phyloP scores from a whole-genome alignment of 2,329 filamentous ascomycete species.

The Aspergillus latus region DNA sequence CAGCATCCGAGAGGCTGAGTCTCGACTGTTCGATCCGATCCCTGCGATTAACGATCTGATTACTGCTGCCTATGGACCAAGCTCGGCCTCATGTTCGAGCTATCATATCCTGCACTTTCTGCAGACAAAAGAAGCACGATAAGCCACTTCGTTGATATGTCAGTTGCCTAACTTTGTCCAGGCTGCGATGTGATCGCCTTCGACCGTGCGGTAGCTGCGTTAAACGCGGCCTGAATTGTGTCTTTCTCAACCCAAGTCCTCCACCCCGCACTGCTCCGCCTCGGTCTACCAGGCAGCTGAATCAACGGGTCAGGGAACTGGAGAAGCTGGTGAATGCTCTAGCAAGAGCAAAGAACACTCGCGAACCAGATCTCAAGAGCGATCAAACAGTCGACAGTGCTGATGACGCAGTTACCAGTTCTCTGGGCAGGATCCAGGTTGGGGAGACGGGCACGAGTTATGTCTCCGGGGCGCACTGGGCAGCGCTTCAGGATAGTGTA shows the following conservation, averaged over 20 bases:
- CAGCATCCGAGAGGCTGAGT: neutral
- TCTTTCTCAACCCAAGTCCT: neutral
- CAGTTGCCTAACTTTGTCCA: neutral
- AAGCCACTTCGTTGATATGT: neutral
- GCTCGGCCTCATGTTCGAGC: neutral
- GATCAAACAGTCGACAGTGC: neutral
- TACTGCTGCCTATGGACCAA: neutral
- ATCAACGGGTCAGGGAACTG: slow-evolving; percentile 6
- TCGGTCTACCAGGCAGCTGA: neutral
- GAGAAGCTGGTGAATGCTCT: slow-evolving; percentile 5
- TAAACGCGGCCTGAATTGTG: slow-evolving; percentile 1
- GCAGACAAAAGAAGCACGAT: slow-evolving; percentile 7
- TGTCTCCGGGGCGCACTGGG: slow-evolving; percentile 7
- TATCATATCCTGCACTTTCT: slow-evolving; percentile 8
- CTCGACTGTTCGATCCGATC: neutral
- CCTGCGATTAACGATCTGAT: no score
- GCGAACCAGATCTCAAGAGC: neutral
- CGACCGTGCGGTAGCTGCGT: slow-evolving; percentile 6
- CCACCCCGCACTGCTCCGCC: neutral
- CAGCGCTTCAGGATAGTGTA: slow-evolving; percentile 8
- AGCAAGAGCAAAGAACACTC: neutral
- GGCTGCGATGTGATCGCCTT: slow-evolving; percentile 6
- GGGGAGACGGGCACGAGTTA: slow-evolving; percentile 1
- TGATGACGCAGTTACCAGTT: neutral
- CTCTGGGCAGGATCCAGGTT: slow-evolving; percentile 2